phyloP scores from a whole-genome alignment of 176 grass and related monocot genomes.

The Oryza rufipogon region DNA sequence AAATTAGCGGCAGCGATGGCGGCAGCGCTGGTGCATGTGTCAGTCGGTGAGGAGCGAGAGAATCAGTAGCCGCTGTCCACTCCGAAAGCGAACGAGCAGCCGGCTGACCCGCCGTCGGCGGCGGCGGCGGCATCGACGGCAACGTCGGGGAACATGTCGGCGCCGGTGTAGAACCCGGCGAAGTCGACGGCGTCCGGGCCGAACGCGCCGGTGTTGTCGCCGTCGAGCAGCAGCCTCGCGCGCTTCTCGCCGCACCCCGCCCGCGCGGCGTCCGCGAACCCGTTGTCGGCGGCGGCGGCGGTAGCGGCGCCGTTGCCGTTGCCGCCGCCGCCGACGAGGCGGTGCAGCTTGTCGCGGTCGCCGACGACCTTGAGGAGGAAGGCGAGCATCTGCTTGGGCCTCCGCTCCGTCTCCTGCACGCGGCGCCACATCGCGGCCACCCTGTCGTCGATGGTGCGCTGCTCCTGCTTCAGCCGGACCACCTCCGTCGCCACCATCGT shows the following conservation, averaged over 20 bases:
- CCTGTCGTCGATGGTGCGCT: slow-evolving; percentile 64
- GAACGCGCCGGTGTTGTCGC: slow-evolving; percentile 25
- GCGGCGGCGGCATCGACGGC: slow-evolving; percentile 32
- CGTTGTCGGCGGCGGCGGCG: neutral
- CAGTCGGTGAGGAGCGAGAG: neutral
- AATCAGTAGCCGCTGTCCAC: slow-evolving; percentile 48
- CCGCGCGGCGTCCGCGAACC: neutral
- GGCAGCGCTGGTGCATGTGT: neutral
- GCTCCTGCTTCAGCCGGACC: slow-evolving; percentile 71
- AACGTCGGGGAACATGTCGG: neutral
- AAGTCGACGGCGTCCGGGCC: slow-evolving; percentile 42
- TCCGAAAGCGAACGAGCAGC: slow-evolving; percentile 47
- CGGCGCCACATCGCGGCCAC: slow-evolving; percentile 74
- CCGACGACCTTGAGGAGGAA: slow-evolving; percentile 78
- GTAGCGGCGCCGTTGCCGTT: neutral
- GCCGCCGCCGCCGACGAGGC: slow-evolving; percentile 39
- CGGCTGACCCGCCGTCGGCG: neutral
- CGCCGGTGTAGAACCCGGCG: slow-evolving; percentile 43
- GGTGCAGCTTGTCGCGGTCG: slow-evolving; percentile 55
- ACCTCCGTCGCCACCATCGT: slow-evolving; percentile 74
- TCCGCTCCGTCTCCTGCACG: slow-evolving; percentile 79
- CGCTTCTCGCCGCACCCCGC: slow-evolving; percentile 46
- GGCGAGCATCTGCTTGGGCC: slow-evolving; percentile 77
- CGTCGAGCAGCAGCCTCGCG: slow-evolving; percentile 41
- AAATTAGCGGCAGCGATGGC: neutral